A percentile compares a stretch with the other conserved stretches of the same genome.
phyloP scores from a whole-genome alignment of 192 early-diverging fungal genomes.

The Allomyces macrogynus region DNA sequence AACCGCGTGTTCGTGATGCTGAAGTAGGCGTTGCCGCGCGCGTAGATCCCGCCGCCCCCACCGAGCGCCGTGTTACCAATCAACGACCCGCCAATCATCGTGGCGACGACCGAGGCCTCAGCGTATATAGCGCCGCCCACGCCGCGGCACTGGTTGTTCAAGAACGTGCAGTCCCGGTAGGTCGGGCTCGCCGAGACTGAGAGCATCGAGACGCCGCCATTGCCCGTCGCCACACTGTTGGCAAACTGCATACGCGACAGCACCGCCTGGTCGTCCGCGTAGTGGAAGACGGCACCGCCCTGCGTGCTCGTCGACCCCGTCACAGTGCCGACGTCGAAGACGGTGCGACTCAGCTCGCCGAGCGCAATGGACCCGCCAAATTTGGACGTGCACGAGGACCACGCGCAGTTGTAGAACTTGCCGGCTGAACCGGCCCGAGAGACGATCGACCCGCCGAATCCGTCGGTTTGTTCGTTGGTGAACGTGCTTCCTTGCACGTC shows the following conservation, averaged over 20 bases:
- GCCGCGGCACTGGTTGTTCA: background rate
- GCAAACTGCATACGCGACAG: background rate
- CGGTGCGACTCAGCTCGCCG: background rate
- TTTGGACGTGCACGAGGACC: background rate
- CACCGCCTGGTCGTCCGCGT: background rate
- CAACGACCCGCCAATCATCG: background rate
- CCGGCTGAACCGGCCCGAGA: background rate
- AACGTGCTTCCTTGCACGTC: background rate
- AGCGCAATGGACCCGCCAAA: background rate
- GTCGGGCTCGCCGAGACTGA: background rate
- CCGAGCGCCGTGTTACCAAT: background rate
- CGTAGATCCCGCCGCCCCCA: background rate
- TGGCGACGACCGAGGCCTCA: background rate
- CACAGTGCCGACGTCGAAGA: background rate
- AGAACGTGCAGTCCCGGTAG: background rate
- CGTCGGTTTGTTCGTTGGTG: background rate
- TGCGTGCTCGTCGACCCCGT: background rate
- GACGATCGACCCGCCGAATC: background rate
- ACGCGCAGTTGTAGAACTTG: background rate
- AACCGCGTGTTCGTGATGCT: background rate
- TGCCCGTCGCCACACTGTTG: background rate
- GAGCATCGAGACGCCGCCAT: background rate
- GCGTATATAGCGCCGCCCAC: background rate
- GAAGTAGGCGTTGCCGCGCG: background rate
- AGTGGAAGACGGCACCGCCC: background rate